phyloP scores from a whole-genome alignment of 148 eudicot species.

The Rhododendron ovatum region DNA sequence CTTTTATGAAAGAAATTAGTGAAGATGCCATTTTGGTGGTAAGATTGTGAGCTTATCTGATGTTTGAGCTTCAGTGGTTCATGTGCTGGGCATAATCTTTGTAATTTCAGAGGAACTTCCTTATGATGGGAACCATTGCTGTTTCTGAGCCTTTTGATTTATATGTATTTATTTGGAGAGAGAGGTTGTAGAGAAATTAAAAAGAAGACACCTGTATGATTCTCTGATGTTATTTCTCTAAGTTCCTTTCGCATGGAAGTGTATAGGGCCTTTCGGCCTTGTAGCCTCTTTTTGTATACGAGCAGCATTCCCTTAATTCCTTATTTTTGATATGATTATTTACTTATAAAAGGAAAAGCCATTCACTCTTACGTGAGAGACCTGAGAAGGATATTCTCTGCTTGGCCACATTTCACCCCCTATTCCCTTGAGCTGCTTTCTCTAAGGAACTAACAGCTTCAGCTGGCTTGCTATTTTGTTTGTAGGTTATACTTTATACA shows the following conservation, averaged over 20 bases:
- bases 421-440: neutral
- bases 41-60: neutral
- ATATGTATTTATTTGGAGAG: neutral
- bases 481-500: conserved; percentile 79
- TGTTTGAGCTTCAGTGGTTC: conserved; percentile 1
- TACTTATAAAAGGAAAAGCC: neutral
- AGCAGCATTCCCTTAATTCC: too few species aligned
- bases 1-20: neutral
- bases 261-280: too few species aligned
- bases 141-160: neutral
- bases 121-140: neutral
- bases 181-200: neutral
- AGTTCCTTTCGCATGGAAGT: too few species aligned
- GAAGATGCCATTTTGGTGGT: neutral
- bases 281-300: too few species aligned
- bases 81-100: neutral
- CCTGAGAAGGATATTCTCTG: neutral
- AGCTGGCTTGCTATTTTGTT: conserved; percentile 2
- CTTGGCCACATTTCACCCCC: neutral
- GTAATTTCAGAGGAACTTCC: neutral
- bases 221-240: neutral
- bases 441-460: neutral
- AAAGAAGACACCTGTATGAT: neutral
- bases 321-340: too few species aligned
- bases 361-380: neutral